Evolutionary conservation across 192 early-diverging fungal species (phyloP).

Genomic region (Diversispora eburnea): DNA sequence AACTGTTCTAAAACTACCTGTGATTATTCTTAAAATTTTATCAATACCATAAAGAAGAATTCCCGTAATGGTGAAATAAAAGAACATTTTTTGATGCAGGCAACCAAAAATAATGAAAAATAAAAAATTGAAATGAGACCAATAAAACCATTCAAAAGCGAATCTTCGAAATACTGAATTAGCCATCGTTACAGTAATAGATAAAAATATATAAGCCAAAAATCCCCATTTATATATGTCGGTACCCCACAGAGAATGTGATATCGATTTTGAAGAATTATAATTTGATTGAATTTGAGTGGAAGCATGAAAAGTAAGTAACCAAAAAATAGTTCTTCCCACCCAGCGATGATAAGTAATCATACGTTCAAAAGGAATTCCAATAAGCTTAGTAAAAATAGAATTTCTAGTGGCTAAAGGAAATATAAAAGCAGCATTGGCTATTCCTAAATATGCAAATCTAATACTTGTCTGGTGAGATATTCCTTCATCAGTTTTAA

Average conservation of each 20-base stretch:
- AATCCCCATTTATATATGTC: neutral
- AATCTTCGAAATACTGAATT: conserved; percentile 33
- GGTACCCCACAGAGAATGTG: neutral
- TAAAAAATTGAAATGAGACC: conserved; percentile 39
- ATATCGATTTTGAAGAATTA: neutral
- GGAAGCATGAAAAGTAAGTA: conserved; percentile 18
- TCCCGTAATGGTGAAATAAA: conserved; percentile 28
- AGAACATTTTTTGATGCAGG: conserved; percentile 33
- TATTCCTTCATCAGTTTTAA: neutral
- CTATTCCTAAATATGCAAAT: conserved; percentile 7
- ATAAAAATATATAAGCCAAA: neutral
- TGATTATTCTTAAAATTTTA: conserved; percentile 33
- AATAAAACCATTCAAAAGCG: conserved; percentile 45
- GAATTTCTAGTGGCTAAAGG: conserved; percentile 40
- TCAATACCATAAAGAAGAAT: conserved; percentile 36
- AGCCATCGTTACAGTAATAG: conserved; percentile 9
- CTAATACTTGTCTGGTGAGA: neutral
- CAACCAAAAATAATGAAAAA: conserved; percentile 30
- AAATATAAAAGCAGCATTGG: conserved; percentile 42
- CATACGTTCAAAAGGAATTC: conserved; percentile 41
- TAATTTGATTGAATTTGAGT: conserved; percentile 13
- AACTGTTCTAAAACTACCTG: conserved; percentile 14
- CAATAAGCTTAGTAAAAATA: conserved; percentile 34
- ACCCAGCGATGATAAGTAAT: conserved; percentile 45
- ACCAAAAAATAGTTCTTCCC: conserved; percentile 33